These are phyloP conservation scores for Talaromyces rugulosus DNA, from an alignment of 2,329 filamentous ascomycete species.

Conservation along the genomic window DNA sequence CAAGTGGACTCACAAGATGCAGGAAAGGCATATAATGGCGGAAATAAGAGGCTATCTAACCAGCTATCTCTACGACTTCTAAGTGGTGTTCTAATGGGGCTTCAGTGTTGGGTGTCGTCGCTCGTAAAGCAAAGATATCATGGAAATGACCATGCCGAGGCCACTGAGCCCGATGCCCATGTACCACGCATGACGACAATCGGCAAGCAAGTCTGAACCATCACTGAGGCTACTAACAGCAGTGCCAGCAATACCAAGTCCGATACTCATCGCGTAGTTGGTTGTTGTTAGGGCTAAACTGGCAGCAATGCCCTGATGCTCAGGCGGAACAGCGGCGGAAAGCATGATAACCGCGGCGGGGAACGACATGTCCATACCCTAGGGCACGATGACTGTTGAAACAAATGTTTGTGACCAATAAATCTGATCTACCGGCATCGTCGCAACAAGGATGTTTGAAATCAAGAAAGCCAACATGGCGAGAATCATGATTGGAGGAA, in stretches of 20 bases:
- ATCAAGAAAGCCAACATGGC: constrained; percentile 22
- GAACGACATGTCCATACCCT: constrained; percentile 56
- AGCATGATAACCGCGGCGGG: constrained; percentile 60
- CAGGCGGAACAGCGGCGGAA: constrained; percentile 46
- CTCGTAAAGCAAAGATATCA: neutral
- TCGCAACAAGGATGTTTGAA: constrained; percentile 34
- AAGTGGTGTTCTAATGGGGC: neutral
- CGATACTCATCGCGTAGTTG: constrained; percentile 65
- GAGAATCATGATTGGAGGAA: constrained; percentile 27
- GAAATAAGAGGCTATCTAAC: too few relatives aligned
- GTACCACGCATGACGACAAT: neutral
- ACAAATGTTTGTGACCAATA: constrained; percentile 36
- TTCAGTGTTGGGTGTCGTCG: neutral
- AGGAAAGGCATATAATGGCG: too few relatives aligned
- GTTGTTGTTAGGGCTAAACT: constrained; percentile 61
- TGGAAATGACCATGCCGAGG: neutral
- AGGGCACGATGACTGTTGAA: constrained; percentile 18
- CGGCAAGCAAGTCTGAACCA: neutral
- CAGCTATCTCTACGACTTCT: too few relatives aligned
- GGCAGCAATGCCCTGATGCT: constrained; percentile 51
- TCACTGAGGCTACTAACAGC: constrained; percentile 36
- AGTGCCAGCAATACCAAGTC: constrained; percentile 63
- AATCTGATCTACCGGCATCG: constrained; percentile 31
- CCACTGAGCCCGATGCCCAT: neutral
- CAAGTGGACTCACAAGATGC: too few relatives aligned